Conservation (phyloP, 78 protist species). For the Dictyostelium intermedium region DNA sequence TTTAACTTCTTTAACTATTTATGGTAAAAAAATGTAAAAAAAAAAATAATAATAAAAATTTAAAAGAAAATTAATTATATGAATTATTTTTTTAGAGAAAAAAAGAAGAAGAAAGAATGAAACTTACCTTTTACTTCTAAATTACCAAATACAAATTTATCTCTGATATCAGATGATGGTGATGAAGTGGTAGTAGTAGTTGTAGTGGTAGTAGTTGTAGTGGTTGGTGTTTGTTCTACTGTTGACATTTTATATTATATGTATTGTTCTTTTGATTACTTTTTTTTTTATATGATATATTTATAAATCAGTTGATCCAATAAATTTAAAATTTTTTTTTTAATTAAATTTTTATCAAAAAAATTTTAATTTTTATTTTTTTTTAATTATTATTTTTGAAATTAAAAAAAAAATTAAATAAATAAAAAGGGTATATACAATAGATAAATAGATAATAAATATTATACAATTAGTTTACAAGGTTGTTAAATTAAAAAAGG, state of each 20-base stretch:
- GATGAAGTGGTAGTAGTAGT: background rate
- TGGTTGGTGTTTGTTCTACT: background rate
- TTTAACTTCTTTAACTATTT: conserved; percentile 55
- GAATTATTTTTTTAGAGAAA: background rate
- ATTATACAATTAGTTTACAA: background rate
- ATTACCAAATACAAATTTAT: conserved; percentile 59
- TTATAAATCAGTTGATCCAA: no score
- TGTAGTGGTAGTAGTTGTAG: conserved; percentile 9
- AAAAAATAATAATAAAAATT: background rate
- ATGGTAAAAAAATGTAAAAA: background rate
- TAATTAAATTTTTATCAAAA: no score
- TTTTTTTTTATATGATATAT: no score
- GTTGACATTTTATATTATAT: background rate
- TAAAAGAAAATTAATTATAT: background rate
- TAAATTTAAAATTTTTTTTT: no score
- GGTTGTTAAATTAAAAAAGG: background rate
- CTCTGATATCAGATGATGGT: conserved; percentile 47
- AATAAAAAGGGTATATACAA: background rate
- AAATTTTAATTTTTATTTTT: no score
- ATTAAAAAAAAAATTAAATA: no score
- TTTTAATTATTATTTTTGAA: no score
- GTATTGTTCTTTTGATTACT: no score
- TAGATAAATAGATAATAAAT: no score
- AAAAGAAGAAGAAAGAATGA: background rate
- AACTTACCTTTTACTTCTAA: conserved; percentile 54